These are phyloP conservation scores for Ceratocystis alfenasii DNA, from an alignment of 2,329 filamentous ascomycete genomes.

Conservation along the genomic window DNA sequence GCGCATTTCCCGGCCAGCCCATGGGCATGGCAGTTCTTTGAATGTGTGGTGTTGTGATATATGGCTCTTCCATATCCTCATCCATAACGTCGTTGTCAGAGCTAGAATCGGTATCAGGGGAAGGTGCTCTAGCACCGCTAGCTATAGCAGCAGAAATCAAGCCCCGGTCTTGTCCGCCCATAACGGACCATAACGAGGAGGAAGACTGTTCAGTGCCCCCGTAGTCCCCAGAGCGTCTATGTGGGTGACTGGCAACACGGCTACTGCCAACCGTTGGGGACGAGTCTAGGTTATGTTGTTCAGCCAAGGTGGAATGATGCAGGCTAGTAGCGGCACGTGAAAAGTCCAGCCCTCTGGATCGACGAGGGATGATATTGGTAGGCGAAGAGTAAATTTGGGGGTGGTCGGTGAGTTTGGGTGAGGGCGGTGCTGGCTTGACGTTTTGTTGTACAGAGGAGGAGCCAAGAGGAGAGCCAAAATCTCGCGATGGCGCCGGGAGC, in stretches of 20 bases:
- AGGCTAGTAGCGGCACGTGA: conserved; percentile 85
- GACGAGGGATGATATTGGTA: conserved; percentile 73
- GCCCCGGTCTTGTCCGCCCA: conserved; percentile 56
- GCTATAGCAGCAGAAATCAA: conserved; percentile 66
- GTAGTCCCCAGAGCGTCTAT: conserved; percentile 43
- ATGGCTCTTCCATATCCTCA: conserved; percentile 65
- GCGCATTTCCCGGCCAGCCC: conserved; percentile 52
- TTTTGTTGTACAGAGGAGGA: conserved; percentile 5
- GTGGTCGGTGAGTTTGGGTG: conserved; percentile 61
- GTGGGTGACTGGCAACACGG: conserved; percentile 40
- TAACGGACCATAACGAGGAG: conserved; percentile 59
- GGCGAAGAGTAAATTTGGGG: conserved; percentile 78
- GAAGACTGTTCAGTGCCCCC: conserved; percentile 51
- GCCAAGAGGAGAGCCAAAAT: conserved; percentile 15
- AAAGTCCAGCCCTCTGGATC: conserved; percentile 85
- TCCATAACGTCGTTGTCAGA: conserved; percentile 61
- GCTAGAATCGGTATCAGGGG: conserved; percentile 65
- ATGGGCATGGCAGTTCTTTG: conserved; percentile 15
- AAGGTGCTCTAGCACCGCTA: conserved; percentile 54
- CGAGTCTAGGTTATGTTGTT: conserved; percentile 76
- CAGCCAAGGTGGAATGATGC: conserved; percentile 87
- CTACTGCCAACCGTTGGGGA: conserved; percentile 67
- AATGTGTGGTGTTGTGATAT: conserved; percentile 66
- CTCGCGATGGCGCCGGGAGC: conserved; percentile 1
- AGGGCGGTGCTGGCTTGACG: conserved; percentile 29